Evolutionary conservation across 208 protist species (phyloP).

Genomic region (Novymonas esmeraldas): DNA sequence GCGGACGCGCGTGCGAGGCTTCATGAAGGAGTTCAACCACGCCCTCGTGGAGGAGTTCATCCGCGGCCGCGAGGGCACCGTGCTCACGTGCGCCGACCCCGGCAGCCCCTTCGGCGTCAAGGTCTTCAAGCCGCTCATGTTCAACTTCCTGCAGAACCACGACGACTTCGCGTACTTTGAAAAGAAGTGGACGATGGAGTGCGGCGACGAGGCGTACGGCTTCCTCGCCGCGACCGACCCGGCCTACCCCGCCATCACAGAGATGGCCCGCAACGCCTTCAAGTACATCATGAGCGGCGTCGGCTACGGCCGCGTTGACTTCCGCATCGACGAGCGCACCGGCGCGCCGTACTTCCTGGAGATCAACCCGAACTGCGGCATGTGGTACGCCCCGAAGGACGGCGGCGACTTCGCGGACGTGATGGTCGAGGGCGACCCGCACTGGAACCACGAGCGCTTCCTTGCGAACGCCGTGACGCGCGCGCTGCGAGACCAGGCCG

Average conservation of each 20-base stretch:
- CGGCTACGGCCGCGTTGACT: constrained; percentile 87
- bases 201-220: constrained; percentile 59
- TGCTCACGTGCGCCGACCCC: constrained; percentile 75
- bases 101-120: constrained; percentile 74
- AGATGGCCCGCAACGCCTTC: constrained; percentile 84
- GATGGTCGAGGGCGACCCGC: constrained; percentile 78
- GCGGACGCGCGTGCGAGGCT: constrained; percentile 56
- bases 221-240: constrained; percentile 74
- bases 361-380: constrained; percentile 92
- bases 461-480: constrained; percentile 60
- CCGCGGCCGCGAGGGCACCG: constrained; percentile 82
- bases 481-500: constrained; percentile 64
- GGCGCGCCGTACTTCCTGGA: constrained; percentile 84
- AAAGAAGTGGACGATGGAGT: constrained; percentile 87
- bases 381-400: constrained; percentile 87
- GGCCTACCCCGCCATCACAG: constrained; percentile 67
- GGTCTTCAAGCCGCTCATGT: constrained; percentile 89
- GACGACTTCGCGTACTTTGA: constrained; percentile 92
- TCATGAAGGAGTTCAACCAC: constrained; percentile 83
- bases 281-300: constrained; percentile 87
- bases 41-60: constrained; percentile 92
- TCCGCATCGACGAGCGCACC: constrained; percentile 80
- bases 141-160: constrained; percentile 70
- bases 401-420: constrained; percentile 87
- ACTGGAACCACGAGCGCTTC: constrained; percentile 86